phyloP scores from a whole-genome alignment of 1,284 basidiomycete species.

The Marasmius oreades region DNA sequence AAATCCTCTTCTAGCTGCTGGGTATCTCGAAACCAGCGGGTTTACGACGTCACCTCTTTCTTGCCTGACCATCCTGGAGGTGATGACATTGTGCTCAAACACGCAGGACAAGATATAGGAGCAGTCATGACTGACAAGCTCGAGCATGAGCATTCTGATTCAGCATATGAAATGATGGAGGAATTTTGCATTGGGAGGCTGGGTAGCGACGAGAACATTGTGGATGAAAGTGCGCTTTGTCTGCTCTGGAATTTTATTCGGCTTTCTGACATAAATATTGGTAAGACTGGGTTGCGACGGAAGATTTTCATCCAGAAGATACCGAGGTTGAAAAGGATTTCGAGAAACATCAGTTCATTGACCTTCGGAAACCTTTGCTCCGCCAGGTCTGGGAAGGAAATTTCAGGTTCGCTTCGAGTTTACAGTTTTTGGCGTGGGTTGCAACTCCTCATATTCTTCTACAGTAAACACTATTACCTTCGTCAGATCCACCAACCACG shows the following conservation, averaged over 20 bases:
- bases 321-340: conserved; percentile 79
- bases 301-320: conserved; percentile 87
- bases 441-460: no score
- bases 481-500: conserved; percentile 96
- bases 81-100: conserved; percentile 76
- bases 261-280: background rate
- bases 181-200: conserved; percentile 84
- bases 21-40: conserved; percentile 68
- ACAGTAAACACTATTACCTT: conserved; percentile 93
- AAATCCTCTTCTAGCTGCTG: conserved; percentile 61
- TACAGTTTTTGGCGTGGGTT: no score
- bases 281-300: conserved; percentile 81
- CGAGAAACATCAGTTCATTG: conserved; percentile 89
- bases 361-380: conserved; percentile 84
- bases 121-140: conserved; percentile 77
- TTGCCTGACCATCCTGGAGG: conserved; percentile 83
- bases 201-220: conserved; percentile 71
- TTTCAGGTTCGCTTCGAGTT: conserved; percentile 58
- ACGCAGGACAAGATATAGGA: conserved; percentile 85
- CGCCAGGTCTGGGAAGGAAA: conserved; percentile 82
- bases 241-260: background rate
- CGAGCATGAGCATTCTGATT: conserved; percentile 93
- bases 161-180: conserved; percentile 90
- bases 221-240: conserved; percentile 63
- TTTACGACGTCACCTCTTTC: conserved; percentile 79